Evolutionary conservation across 2,329 filamentous ascomycete genomes (phyloP).

Genomic region (Monilinia fructigena): DNA sequence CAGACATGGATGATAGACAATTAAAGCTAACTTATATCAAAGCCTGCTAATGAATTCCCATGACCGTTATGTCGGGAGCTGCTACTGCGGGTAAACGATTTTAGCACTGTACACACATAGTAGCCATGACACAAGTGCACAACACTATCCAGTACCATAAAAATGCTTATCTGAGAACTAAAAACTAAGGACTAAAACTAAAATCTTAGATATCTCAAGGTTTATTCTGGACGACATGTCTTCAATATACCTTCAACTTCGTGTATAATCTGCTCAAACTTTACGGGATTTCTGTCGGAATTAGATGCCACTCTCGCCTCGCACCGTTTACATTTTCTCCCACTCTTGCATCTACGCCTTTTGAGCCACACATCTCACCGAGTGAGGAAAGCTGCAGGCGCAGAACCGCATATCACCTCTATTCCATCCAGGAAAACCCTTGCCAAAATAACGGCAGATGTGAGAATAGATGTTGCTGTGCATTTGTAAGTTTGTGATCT

Average conservation of each 20-base stretch:
- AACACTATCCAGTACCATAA: constrained; percentile 20
- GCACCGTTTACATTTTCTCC: constrained; percentile 2
- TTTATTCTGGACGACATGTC: constrained; percentile 22
- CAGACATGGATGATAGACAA: not conserved
- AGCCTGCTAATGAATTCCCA: constrained; percentile 24
- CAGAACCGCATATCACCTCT: constrained; percentile 20
- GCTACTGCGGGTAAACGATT: constrained; percentile 25
- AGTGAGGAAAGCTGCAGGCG: constrained; percentile 23
- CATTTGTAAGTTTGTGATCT: constrained; percentile 13
- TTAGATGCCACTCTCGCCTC: not conserved
- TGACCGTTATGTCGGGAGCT: constrained; percentile 24
- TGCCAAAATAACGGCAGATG: constrained; percentile 10
- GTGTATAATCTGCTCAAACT: not conserved
- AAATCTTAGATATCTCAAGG: constrained; percentile 21
- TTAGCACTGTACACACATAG: constrained; percentile 12
- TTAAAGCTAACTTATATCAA: not conserved
- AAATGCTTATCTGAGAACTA: constrained; percentile 19
- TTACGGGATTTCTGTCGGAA: not conserved
- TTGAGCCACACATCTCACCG: constrained; percentile 24
- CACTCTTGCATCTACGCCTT: constrained; percentile 19
- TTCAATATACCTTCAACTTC: not conserved
- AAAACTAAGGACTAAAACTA: constrained; percentile 5
- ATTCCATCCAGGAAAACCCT: constrained; percentile 15
- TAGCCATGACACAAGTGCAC: constrained; percentile 22
- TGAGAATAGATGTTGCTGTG: constrained; percentile 14